phyloP scores from a whole-genome alignment of 108 stramenopile species.

The Cylindrotheca fusiformis region DNA sequence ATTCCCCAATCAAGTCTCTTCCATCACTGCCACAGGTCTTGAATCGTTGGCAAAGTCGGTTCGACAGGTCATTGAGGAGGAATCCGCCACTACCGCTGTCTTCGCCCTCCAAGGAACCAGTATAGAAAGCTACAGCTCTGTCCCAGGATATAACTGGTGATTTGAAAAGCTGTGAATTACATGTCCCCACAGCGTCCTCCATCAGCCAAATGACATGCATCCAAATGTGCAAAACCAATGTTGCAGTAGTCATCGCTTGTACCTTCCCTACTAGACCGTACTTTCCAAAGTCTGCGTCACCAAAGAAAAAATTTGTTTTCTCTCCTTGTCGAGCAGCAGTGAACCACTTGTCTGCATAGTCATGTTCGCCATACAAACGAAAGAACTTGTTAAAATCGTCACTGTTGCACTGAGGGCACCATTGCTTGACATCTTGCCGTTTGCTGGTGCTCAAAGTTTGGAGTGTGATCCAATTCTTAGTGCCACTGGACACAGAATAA shows the following conservation, averaged over 20 bases:
- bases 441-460: slow-evolving; percentile 47
- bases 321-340: slow-evolving; percentile 45
- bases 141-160: slow-evolving; percentile 57
- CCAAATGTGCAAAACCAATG: slow-evolving; percentile 53
- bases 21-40: slow-evolving; percentile 51
- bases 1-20: slow-evolving; percentile 26
- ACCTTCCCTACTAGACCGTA: slow-evolving; percentile 16
- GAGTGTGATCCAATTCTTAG: slow-evolving; percentile 51
- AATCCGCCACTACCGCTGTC: slow-evolving; percentile 59
- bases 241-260: slow-evolving; percentile 64
- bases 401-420: slow-evolving; percentile 32
- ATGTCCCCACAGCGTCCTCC: slow-evolving; percentile 76
- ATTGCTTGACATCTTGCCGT: neutral
- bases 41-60: slow-evolving; percentile 60
- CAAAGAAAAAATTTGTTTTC: slow-evolving; percentile 44
- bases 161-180: slow-evolving; percentile 30
- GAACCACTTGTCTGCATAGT: slow-evolving; percentile 72
- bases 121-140: slow-evolving; percentile 57
- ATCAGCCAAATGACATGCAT: slow-evolving; percentile 66
- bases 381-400: slow-evolving; percentile 46
- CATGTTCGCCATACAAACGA: slow-evolving; percentile 58
- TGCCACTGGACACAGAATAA: slow-evolving; percentile 38
- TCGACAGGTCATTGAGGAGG: slow-evolving; percentile 54
- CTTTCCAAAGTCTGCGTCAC: slow-evolving; percentile 40
- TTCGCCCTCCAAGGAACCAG: slow-evolving; percentile 48